These are phyloP conservation scores for Cyberlindnera petersonii DNA, from an alignment of 805 yeast species.

Conservation along the genomic window DNA sequence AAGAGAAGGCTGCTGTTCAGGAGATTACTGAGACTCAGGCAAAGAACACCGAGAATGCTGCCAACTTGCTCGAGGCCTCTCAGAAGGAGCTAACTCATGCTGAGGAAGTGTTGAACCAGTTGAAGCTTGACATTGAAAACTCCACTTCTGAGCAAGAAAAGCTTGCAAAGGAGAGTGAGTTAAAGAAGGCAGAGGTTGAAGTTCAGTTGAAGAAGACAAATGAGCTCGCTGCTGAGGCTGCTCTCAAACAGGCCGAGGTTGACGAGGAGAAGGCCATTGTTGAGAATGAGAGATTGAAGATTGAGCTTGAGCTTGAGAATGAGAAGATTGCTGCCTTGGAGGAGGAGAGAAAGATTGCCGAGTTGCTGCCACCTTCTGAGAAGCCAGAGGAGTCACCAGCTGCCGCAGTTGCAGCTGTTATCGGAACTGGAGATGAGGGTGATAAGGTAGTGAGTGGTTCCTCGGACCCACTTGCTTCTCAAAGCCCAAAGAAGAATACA, in stretches of 20 bases:
- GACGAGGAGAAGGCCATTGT: constrained; percentile 35
- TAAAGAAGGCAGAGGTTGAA: constrained; percentile 31
- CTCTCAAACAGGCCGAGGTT: constrained; percentile 35
- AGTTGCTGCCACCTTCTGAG: constrained; percentile 33
- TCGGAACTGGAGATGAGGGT: no score
- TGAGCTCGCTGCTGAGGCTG: constrained; percentile 35
- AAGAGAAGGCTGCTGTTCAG: constrained; percentile 44
- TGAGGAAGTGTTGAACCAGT: constrained; percentile 31
- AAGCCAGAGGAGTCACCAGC: not conserved
- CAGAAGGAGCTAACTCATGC: constrained; percentile 38
- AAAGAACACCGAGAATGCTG: constrained; percentile 41
- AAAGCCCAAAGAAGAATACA: not conserved
- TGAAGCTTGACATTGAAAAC: constrained; percentile 31
- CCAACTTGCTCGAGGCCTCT: constrained; percentile 40
- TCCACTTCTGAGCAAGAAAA: constrained; percentile 31
- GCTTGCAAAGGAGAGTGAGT: constrained; percentile 29
- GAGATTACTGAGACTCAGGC: constrained; percentile 43
- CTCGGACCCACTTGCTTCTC: no score
- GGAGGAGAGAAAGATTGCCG: constrained; percentile 38
- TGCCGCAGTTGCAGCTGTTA: not conserved
- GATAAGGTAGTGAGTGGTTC: no score
- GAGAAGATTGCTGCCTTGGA: constrained; percentile 32
- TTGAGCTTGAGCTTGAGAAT: constrained; percentile 35
- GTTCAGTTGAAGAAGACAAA: constrained; percentile 32
- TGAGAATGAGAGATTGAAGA: constrained; percentile 32